Evolutionary conservation across 768 basidiomycete genomes (phyloP).

Genomic region (Ephemerocybe angulata): DNA sequence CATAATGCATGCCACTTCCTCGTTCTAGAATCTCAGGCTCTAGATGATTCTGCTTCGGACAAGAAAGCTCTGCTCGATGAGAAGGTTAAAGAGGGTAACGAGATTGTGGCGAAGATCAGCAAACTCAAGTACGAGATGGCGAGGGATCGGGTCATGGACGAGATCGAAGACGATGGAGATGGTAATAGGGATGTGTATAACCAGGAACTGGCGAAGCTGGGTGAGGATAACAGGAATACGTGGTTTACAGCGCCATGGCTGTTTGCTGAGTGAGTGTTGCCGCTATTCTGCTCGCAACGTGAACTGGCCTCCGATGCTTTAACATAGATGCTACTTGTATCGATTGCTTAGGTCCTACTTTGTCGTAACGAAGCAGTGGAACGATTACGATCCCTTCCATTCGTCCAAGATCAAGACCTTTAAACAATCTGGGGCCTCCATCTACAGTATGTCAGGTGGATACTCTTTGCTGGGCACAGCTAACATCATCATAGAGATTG

Average conservation of each 20-base stretch:
- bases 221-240: constrained; percentile 47
- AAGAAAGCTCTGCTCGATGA: constrained; percentile 27
- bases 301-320: background rate
- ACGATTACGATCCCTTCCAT: constrained; percentile 77
- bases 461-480: background rate
- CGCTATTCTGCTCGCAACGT: background rate
- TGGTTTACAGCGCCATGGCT: constrained; percentile 97
- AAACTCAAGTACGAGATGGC: constrained; percentile 89
- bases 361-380: constrained; percentile 65
- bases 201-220: constrained; percentile 53
- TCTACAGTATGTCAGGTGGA: constrained; percentile 55
- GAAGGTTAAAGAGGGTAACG: constrained; percentile 71
- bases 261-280: constrained; percentile 77
- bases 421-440: constrained; percentile 69
- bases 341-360: constrained; percentile 77
- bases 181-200: constrained; percentile 75
- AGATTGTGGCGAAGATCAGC: constrained; percentile 68
- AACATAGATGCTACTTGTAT: constrained; percentile 76
- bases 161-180: constrained; percentile 73
- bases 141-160: constrained; percentile 69
- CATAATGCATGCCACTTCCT: constrained; percentile 66
- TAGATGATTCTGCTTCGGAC: constrained; percentile 16
- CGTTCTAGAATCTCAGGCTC: constrained; percentile 35
- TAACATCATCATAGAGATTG: constrained; percentile 51
- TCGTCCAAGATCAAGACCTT: constrained; percentile 79